Evolutionary conservation across 2,329 filamentous ascomycete species (phyloP).

Genomic region (Colletotrichum sp.): DNA sequence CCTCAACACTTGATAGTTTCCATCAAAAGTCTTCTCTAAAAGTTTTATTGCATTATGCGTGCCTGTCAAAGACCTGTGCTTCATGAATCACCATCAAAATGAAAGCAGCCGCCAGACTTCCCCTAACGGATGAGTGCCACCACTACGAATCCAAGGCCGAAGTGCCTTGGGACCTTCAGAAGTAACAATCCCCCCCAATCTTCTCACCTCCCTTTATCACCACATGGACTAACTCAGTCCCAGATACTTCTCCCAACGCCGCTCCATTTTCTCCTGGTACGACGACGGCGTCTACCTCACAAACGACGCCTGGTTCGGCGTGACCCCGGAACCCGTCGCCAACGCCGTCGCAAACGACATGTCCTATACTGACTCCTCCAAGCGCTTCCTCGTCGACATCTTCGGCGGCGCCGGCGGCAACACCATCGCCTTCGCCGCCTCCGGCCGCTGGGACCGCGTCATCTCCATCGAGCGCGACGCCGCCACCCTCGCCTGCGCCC

Average conservation of each 20-base stretch:
- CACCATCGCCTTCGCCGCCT: conserved; percentile 89
- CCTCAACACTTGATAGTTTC: neutral
- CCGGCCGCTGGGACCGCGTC: conserved; percentile 78
- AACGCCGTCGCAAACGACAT: conserved; percentile 81
- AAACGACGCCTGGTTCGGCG: conserved; percentile 93
- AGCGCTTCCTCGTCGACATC: conserved; percentile 78
- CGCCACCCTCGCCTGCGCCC: conserved; percentile 83
- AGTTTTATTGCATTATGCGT: neutral
- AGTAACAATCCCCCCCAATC: conserved; percentile 55
- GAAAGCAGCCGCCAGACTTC: conserved; percentile 48
- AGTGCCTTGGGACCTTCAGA: conserved; percentile 83
- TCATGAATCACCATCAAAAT: conserved; percentile 30
- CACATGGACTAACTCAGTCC: neutral
- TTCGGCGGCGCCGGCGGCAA: conserved; percentile 95
- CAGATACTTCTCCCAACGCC: conserved; percentile 90
- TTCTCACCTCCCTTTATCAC: neutral
- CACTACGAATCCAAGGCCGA: conserved; percentile 75
- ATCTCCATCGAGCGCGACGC: conserved; percentile 89
- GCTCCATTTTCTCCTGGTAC: conserved; percentile 86
- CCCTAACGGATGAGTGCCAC: conserved; percentile 67
- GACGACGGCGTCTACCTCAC: conserved; percentile 90
- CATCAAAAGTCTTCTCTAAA: neutral
- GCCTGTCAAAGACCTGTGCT: neutral
- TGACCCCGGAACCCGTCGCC: conserved; percentile 92
- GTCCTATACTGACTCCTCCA: conserved; percentile 54